Evolutionary conservation across 2,329 filamentous ascomycete genomes (phyloP), one percentile per base, ranked within the genome.

Genomic region (Macroventuria anomochaeta): DNA sequence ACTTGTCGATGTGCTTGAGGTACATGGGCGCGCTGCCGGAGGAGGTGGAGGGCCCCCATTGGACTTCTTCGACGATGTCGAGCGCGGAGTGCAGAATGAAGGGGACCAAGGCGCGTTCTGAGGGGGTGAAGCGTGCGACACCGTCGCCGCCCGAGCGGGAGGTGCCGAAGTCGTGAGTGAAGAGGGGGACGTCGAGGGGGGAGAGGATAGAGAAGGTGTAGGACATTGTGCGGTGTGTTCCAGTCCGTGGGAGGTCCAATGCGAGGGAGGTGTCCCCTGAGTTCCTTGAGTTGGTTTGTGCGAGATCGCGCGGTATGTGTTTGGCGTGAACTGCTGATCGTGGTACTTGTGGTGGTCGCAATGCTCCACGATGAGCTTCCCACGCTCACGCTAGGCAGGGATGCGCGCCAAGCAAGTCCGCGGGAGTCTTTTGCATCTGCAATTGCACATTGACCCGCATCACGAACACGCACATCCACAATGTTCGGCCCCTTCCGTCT

Each of bases 161-260:
- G 32, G 93, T 97, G 68, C 95, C 95, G 75, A 99, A 99, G 73
- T 96, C 93, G 77, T 96, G 86, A 79, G 96, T 93, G 79, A 97
- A 99, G 64, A 99, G 85, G 28, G 95, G 93, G 72, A 93, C 96
- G 80, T 99, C 95, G 68, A 91, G 90, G 18, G 92, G 96, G 71
- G 93, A 95, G 75, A 99, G 86, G 65, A 99, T 96, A 72, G 90
- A 90, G 79, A 99, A 97, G 81, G 97, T 97, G 83, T 97, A 99
- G 56, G 93, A 97, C 95, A 97, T 97, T 61, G 65, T 81, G 65
- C 18, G 37, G 25, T 7, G 13, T 15, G 18, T 34, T 51, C 3
- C 7, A 7, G 17, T 31, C 2, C 13, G 3, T 5, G 28, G 1
- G 15, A 5, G 13, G 2, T 26, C n/a, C 6, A 18, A n/a, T n/a